phyloP scores from a whole-genome alignment of 1,284 basidiomycete species.

The Malassezia obtusa region DNA sequence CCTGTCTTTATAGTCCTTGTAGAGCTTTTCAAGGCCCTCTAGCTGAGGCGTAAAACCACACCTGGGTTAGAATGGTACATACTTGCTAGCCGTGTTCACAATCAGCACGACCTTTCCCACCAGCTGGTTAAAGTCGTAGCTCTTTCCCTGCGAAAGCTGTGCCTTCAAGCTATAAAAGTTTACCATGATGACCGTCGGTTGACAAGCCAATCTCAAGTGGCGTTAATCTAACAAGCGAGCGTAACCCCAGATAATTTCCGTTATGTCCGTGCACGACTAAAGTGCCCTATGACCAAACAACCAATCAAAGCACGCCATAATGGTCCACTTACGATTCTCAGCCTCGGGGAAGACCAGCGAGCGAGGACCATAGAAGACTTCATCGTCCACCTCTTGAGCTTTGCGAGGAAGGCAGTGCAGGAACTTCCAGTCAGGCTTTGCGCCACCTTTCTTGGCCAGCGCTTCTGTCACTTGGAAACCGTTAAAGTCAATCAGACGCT shows the following conservation, averaged over 20 bases:
- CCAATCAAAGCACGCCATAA: slow-evolving; percentile 44
- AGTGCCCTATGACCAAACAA: slow-evolving; percentile 37
- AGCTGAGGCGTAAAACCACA: slow-evolving; percentile 69
- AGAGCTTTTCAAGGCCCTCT: slow-evolving; percentile 69
- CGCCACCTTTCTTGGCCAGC: slow-evolving; percentile 57
- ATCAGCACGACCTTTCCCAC: slow-evolving; percentile 54
- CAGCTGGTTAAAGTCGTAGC: slow-evolving; percentile 43
- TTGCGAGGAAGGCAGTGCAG: slow-evolving; percentile 92
- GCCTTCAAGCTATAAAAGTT: slow-evolving; percentile 45
- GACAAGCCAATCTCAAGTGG: background rate
- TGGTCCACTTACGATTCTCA: slow-evolving; percentile 49
- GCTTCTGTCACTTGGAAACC: slow-evolving; percentile 89
- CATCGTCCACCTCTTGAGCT: slow-evolving; percentile 61
- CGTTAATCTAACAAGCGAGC: background rate
- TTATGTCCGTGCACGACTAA: background rate
- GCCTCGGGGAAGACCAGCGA: slow-evolving; percentile 47
- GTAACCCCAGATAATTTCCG: background rate
- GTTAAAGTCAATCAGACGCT: slow-evolving; percentile 72
- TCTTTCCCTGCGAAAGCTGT: slow-evolving; percentile 28
- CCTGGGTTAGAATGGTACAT: background rate
- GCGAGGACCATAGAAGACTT: slow-evolving; percentile 44
- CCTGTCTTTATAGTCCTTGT: slow-evolving; percentile 71
- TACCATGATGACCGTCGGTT: slow-evolving; percentile 25
- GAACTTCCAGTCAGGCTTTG: slow-evolving; percentile 84
- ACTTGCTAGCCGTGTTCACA: slow-evolving; percentile 54